These are phyloP conservation scores for Halocafeteria seosinensis DNA, from an alignment of 108 stramenopile species.

Conservation along the genomic window DNA sequence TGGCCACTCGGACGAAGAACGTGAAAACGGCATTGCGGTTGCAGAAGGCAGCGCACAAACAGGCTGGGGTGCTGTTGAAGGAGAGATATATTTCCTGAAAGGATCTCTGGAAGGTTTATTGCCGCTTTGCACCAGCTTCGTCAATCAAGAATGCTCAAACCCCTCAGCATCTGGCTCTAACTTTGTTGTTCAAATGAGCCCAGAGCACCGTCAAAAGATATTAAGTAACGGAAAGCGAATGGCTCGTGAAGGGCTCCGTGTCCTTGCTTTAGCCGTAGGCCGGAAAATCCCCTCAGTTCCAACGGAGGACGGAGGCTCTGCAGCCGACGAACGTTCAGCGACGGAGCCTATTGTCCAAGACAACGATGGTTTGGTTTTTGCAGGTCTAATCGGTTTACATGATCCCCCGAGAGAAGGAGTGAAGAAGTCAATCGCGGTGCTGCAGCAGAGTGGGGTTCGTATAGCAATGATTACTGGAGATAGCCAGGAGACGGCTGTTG, in stretches of 20 bases:
- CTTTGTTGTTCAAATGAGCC: constrained; percentile 24
- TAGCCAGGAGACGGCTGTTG: constrained; percentile 73
- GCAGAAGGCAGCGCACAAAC: background rate
- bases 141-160: too few relatives aligned
- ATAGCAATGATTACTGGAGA: constrained; percentile 95
- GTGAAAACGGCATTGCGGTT: background rate
- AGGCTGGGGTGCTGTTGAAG: background rate
- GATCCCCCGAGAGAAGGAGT: constrained; percentile 78
- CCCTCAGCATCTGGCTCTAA: background rate
- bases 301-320: background rate
- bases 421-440: constrained; percentile 44
- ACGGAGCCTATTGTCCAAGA: background rate
- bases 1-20: too few relatives aligned
- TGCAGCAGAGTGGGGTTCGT: constrained; percentile 60
- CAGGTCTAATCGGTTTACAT: constrained; percentile 69
- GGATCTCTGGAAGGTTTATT: constrained; percentile 75
- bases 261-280: constrained; percentile 30
- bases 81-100: constrained; percentile 46
- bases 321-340: background rate
- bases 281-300: background rate
- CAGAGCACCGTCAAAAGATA: constrained; percentile 22
- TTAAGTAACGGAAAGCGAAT: constrained; percentile 35
- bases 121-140: constrained; percentile 37
- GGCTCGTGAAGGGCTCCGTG: constrained; percentile 62
- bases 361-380: constrained; percentile 50